A percentile compares a stretch with the other conserved stretches of the same genome.
phyloP scores from a whole-genome alignment of 169 alveolate species.

The Plasmodium malariae region DNA sequence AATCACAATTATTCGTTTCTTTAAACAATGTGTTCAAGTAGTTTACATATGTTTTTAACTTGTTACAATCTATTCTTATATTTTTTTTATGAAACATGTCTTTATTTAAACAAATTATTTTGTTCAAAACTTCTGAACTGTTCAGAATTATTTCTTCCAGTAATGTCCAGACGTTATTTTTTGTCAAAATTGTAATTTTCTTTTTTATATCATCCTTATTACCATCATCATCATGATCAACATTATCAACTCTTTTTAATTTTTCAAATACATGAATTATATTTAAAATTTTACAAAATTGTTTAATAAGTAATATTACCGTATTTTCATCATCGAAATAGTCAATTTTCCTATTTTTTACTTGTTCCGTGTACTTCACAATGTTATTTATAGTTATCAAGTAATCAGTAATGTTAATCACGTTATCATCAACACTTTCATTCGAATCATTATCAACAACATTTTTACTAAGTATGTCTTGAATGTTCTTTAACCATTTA shows the following conservation, averaged over 20 bases:
- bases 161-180: constrained; percentile 24
- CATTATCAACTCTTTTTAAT: constrained; percentile 16
- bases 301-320: constrained; percentile 9
- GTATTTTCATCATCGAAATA: constrained; percentile 29
- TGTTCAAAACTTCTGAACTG: constrained; percentile 51
- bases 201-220: background rate
- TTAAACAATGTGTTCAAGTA: constrained; percentile 28
- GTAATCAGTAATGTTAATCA: constrained; percentile 11
- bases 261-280: constrained; percentile 15
- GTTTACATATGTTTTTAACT: constrained; percentile 53
- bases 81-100: constrained; percentile 55
- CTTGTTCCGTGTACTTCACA: constrained; percentile 25
- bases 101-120: constrained; percentile 43
- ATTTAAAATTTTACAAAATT: constrained; percentile 44
- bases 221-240: too few relatives aligned
- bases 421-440: constrained; percentile 2
- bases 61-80: constrained; percentile 53
- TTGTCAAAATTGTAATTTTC: background rate
- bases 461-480: constrained; percentile 19
- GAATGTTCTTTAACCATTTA: constrained; percentile 32
- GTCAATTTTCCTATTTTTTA: constrained; percentile 27
- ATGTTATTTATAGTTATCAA: constrained; percentile 14
- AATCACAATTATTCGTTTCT: constrained; percentile 32
- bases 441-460: constrained; percentile 1
- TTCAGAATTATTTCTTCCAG: constrained; percentile 56